Evolutionary conservation across 148 eudicot species (phyloP).

Genomic region (Bassia scoparia): DNA sequence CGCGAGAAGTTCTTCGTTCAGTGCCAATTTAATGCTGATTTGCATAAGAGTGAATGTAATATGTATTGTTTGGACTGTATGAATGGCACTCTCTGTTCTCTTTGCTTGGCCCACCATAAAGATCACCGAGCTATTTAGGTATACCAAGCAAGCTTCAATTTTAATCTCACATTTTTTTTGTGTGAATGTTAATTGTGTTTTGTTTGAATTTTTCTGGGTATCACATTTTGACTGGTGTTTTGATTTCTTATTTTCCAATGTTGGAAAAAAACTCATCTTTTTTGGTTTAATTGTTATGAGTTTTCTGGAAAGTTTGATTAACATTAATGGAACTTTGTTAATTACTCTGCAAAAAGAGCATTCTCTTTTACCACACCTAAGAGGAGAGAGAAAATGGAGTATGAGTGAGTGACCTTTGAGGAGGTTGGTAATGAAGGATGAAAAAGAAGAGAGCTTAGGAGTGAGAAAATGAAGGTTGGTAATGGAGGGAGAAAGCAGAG

Average conservation of each 20-base stretch:
- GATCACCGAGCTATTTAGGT: constrained; percentile 87
- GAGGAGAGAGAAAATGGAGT: too few relatives aligned
- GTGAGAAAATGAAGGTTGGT: too few relatives aligned
- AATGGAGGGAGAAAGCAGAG: too few relatives aligned
- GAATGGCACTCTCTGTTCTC: constrained; percentile 68
- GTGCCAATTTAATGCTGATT: constrained; percentile 66
- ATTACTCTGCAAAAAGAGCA: not conserved
- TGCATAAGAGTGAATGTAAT: constrained; percentile 88
- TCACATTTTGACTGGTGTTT: not conserved
- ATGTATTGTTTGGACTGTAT: constrained; percentile 90
- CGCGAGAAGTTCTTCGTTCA: constrained; percentile 63
- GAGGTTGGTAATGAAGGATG: too few relatives aligned
- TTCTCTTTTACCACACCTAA: constrained; percentile 12
- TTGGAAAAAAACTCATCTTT: not conserved
- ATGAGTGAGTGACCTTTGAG: too few relatives aligned
- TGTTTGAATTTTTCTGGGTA: not conserved
- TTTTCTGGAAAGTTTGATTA: not conserved
- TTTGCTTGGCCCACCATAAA: constrained; percentile 59
- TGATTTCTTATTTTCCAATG: not conserved
- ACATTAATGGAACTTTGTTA: constrained; percentile 8
- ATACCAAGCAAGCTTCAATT: not conserved
- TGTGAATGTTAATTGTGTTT: too few relatives aligned
- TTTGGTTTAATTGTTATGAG: not conserved
- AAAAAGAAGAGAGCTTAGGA: too few relatives aligned
- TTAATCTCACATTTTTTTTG: too few relatives aligned